Percentiles rank a stretch among this genome's conserved stretches.
These are phyloP conservation scores for Volvox africanus DNA, from an alignment of 139 green algal species.

Conservation along the genomic window DNA sequence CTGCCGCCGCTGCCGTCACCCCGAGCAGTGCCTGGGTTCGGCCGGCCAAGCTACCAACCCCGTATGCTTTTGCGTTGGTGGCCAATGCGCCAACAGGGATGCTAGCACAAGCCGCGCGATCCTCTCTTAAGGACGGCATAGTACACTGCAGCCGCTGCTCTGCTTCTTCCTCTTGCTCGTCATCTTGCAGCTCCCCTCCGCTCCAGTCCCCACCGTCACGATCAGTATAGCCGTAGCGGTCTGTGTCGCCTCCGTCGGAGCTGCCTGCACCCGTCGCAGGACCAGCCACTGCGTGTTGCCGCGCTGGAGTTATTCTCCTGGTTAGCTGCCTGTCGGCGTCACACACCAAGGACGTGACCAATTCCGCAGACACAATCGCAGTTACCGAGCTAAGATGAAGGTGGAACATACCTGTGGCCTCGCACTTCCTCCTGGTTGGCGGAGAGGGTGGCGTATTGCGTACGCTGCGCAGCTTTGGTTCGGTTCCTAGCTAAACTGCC, in stretches of 20 bases:
- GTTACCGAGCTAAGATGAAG: no score
- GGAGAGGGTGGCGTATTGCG: background rate
- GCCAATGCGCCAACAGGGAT: background rate
- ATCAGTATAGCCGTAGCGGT: background rate
- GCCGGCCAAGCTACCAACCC: background rate
- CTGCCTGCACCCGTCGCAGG: background rate
- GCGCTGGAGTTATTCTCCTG: no score
- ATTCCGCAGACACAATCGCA: no score
- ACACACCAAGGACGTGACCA: no score
- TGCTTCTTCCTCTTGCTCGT: background rate
- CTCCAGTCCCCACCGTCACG: background rate
- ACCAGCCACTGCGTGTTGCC: background rate
- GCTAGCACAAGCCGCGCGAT: background rate
- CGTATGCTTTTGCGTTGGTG: background rate
- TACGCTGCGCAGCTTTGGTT: background rate
- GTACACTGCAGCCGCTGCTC: background rate
- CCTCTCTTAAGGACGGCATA: background rate
- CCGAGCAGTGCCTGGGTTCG: constrained; percentile 4
- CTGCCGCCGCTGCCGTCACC: constrained; percentile 13
- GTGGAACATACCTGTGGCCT: background rate
- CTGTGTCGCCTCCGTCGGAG: background rate
- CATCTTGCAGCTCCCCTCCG: background rate
- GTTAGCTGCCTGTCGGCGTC: background rate
- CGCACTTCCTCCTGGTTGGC: background rate
- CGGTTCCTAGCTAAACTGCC: background rate